A percentile compares a stretch with the other conserved stretches of the same genome.
Conservation (phyloP, 768 basidiomycete genomes). For the Auricularia sp. region DNA sequence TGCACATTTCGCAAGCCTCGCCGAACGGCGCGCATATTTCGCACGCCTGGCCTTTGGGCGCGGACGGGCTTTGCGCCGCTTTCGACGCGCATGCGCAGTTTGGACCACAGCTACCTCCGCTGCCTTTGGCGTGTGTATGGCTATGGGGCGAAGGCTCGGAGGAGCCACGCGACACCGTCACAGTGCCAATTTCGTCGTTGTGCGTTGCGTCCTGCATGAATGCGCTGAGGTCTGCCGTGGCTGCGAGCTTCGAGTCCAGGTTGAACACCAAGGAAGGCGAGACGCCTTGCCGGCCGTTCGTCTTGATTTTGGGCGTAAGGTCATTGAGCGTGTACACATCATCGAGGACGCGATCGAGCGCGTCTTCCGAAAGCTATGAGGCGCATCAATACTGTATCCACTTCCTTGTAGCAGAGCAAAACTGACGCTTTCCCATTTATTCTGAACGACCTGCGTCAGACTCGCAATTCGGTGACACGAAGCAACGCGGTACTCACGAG, state of each 20-base stretch:
- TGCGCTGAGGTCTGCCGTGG: constrained; percentile 12
- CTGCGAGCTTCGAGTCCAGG: constrained; percentile 75
- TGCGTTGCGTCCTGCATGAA: constrained; percentile 29
- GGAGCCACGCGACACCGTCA: constrained; percentile 48
- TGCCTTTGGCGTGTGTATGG: too few relatives aligned
- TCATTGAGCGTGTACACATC: constrained; percentile 87
- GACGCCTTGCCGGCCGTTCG: constrained; percentile 51
- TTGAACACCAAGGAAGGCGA: constrained; percentile 79
- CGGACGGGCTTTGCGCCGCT: too few relatives aligned
- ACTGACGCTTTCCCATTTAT: constrained; percentile 63
- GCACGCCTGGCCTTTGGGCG: too few relatives aligned
- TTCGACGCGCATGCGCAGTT: neutral
- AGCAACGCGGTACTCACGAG: constrained; percentile 41
- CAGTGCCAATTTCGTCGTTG: constrained; percentile 80
- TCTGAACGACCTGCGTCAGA: constrained; percentile 31
- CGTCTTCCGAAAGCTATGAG: constrained; percentile 43
- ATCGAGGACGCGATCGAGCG: constrained; percentile 75
- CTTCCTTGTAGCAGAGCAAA: neutral
- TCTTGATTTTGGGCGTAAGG: constrained; percentile 74
- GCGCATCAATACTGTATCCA: neutral
- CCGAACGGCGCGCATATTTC: neutral
- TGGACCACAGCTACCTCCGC: too few relatives aligned
- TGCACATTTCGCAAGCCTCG: neutral
- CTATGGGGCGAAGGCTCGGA: constrained; percentile 5
- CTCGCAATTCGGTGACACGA: neutral